Evolutionary conservation across 73 alveolate species (phyloP), one percentile per base, ranked within the genome.

Genomic region (Breviolum minutum): DNA sequence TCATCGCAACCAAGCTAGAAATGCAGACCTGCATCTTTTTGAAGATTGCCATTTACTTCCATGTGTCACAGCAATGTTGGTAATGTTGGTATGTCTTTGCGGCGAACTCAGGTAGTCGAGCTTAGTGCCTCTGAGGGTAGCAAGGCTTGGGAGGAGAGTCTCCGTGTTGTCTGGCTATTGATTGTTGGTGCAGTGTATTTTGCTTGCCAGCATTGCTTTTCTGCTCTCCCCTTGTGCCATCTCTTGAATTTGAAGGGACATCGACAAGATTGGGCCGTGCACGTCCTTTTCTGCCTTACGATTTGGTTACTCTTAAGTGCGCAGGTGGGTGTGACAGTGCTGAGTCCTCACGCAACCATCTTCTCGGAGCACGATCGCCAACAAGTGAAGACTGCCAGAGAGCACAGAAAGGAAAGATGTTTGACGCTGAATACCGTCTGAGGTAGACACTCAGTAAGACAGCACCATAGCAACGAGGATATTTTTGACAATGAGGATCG

Each of bases 271-370:
- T 26, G 0, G 27, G 29, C 83, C 40, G 10, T 29, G 12, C 32
- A 26, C 17, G 54, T 40, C 54, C 32, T 71, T 27, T 27, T 26
- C 27, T 73, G 83, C 83, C 83, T 71, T 14, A 29, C 54, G 54
- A 40, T 40, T 40, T 40, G 20, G 24, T 70, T 17, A 77, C 63
- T 77, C 24, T 12, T 12, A 20, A 4, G 62, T 11, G 66, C 81
- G 95, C 61, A 89, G 96, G 96, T 89, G 96, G 96, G 96, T 24
- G 96, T 89, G 29, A 89, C 96, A 27, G 96, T 89, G 85, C 96
- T 89, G 6, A 89, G 96, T 70, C 96, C 96, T 69, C 96, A 89
- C n/a, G 96, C 96, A 48, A 89, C 96, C 86, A 89, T 89, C 86
- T 89, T 89, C 96, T 89, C 96, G 26, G 96, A 89, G 96, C 96